Conservation (phyloP, 176 grass and related monocot genomes). For the Hsuehochloa calcarea region DNA sequence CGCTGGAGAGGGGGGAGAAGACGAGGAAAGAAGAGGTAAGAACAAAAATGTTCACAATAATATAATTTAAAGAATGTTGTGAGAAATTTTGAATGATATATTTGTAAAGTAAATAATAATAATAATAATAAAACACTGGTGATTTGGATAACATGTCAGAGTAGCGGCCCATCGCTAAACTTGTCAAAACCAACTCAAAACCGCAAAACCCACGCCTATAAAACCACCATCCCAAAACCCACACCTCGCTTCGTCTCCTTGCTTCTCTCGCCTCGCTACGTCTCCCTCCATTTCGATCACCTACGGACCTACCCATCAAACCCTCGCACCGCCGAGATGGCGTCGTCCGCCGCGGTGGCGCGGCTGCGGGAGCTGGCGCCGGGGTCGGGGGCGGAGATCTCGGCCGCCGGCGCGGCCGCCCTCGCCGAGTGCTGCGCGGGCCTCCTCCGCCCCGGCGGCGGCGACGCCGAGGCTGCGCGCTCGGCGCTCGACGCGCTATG, state of each 20-base stretch:
- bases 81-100: too few relatives aligned
- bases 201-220: constrained; percentile 20
- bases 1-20: too few relatives aligned
- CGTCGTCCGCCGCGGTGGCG: background rate
- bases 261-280: background rate
- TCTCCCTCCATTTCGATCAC: constrained; percentile 2
- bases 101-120: too few relatives aligned
- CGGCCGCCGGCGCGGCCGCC: constrained; percentile 3
- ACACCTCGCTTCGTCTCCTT: background rate
- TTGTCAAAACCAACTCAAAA: background rate
- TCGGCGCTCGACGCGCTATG: constrained; percentile 49
- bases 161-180: background rate
- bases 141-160: too few relatives aligned
- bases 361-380: constrained; percentile 38
- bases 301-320: background rate
- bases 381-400: constrained; percentile 13
- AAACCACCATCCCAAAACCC: background rate
- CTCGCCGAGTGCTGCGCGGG: constrained; percentile 45
- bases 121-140: too few relatives aligned
- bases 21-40: too few relatives aligned
- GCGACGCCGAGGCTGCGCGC: constrained; percentile 20
- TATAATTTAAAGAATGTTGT: too few relatives aligned
- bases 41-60: too few relatives aligned
- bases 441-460: constrained; percentile 30
- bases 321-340: constrained; percentile 23